Conservation (phyloP, 768 basidiomycete genomes). For the Tricholoma flavovirens region DNA sequence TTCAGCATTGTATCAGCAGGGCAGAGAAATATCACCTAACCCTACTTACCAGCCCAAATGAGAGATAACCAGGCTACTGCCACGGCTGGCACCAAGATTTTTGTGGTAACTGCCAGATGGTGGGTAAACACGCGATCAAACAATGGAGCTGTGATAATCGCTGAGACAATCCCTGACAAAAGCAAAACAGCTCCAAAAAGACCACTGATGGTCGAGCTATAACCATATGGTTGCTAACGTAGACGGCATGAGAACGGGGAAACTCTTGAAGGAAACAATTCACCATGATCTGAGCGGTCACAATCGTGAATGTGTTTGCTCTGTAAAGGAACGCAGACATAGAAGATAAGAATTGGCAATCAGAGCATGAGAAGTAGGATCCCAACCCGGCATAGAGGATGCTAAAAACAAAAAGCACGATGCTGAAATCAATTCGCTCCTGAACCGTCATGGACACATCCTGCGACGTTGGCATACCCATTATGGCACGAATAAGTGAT, state of each 20-base stretch:
- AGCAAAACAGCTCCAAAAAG: conserved; percentile 64
- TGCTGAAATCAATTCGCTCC: conserved; percentile 67
- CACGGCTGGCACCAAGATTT: conserved; percentile 56
- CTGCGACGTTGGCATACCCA: conserved; percentile 34
- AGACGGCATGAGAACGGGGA: background rate
- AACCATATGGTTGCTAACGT: conserved; percentile 65
- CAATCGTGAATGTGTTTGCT: conserved; percentile 55
- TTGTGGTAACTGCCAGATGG: conserved; percentile 55
- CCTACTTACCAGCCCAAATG: conserved; percentile 69
- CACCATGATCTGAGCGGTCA: conserved; percentile 67
- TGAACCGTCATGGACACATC: conserved; percentile 54
- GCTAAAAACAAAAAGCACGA: conserved; percentile 57
- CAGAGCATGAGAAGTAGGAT: background rate
- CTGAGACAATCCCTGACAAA: conserved; percentile 64
- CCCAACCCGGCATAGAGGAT: conserved; percentile 59
- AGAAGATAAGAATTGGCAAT: background rate
- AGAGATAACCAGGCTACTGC: conserved; percentile 63
- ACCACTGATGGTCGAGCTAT: conserved; percentile 59
- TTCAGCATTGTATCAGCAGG: background rate
- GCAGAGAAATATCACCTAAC: background rate
- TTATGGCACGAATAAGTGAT: conserved; percentile 49
- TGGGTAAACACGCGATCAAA: conserved; percentile 82
- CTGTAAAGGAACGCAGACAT: conserved; percentile 24
- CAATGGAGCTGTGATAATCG: conserved; percentile 63
- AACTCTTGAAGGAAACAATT: conserved; percentile 14